These are phyloP conservation scores for Hymenoscyphus fraxineus DNA, from an alignment of 2,329 filamentous ascomycete genomes.

Conservation along the genomic window DNA sequence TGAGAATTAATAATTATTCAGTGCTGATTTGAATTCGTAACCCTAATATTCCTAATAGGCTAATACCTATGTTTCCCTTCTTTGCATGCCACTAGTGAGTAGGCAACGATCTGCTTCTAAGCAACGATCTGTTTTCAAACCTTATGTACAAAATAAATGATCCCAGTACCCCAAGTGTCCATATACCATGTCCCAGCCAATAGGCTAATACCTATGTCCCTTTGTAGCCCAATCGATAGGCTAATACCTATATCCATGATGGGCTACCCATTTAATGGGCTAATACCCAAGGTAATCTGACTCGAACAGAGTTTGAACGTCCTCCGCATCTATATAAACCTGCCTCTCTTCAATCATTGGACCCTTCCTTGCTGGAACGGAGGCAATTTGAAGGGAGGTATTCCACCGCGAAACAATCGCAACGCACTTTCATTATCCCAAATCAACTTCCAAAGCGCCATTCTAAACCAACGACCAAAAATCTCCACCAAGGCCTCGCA, in stretches of 20 bases:
- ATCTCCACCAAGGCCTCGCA: background rate
- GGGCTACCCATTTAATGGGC: background rate
- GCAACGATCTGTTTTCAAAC: no score
- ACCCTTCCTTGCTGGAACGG: background rate
- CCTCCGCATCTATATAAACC: background rate
- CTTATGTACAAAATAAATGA: no score
- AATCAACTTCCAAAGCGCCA: background rate
- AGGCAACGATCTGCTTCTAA: no score
- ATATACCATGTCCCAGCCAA: background rate
- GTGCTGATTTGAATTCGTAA: background rate
- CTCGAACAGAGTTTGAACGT: background rate
- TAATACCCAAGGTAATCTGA: background rate
- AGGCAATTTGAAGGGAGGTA: background rate
- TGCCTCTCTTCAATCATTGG: background rate
- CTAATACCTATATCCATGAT: background rate
- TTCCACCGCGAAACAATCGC: background rate
- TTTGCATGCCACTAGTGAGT: background rate
- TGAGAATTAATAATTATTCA: background rate
- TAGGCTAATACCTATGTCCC: slow-evolving; percentile 4
- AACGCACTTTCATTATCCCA: background rate
- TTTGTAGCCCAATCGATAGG: background rate
- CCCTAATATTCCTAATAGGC: background rate
- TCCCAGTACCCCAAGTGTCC: no score
- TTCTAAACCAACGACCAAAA: background rate
- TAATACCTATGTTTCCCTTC: background rate